Percentiles rank a stretch among this genome's conserved stretches.
phyloP scores from a whole-genome alignment of 192 early-diverging fungal species.

The Kickxella alabastrina region DNA sequence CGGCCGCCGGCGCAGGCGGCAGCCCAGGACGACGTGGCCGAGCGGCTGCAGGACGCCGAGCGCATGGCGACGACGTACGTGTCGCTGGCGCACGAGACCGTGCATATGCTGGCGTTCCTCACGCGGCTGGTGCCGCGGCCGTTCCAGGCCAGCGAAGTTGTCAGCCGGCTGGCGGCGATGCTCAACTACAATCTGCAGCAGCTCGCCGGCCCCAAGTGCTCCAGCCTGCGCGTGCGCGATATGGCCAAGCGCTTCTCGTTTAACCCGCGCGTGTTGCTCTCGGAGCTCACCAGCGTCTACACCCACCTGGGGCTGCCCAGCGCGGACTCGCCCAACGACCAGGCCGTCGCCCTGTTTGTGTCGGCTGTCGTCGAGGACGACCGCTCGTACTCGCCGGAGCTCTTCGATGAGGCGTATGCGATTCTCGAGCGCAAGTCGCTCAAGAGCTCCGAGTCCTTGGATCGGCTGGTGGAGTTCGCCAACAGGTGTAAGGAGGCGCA shows the following conservation, averaged over 20 bases:
- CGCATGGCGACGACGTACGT: slow-evolving; percentile 84
- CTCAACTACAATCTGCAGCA: slow-evolving; percentile 89
- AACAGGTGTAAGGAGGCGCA: slow-evolving; percentile 67
- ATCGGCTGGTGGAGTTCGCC: slow-evolving; percentile 63
- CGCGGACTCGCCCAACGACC: slow-evolving; percentile 18
- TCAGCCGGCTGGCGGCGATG: slow-evolving; percentile 94
- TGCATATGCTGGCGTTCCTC: slow-evolving; percentile 87
- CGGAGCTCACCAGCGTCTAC: slow-evolving; percentile 82
- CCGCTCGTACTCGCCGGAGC: slow-evolving; percentile 73
- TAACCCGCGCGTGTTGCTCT: slow-evolving; percentile 76
- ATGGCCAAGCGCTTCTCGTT: slow-evolving; percentile 83
- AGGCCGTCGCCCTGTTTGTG: slow-evolving; percentile 62
- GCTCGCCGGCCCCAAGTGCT: slow-evolving; percentile 87
- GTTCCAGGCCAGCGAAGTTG: slow-evolving; percentile 86
- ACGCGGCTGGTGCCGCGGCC: slow-evolving; percentile 73
- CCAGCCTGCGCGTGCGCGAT: slow-evolving; percentile 72
- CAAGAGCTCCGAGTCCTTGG: slow-evolving; percentile 63
- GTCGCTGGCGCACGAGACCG: slow-evolving; percentile 85
- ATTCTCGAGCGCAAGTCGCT: slow-evolving; percentile 66
- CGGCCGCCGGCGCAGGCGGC: slow-evolving; percentile 72
- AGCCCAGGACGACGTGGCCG: slow-evolving; percentile 54
- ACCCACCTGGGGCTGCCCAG: slow-evolving; percentile 60
- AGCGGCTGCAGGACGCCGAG: slow-evolving; percentile 56
- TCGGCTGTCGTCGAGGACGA: slow-evolving; percentile 78
- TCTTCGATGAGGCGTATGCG: slow-evolving; percentile 69